Evolutionary conservation across 371 early-diverging fungal species (phyloP), one percentile per base, ranked within the genome.

Genomic region (Mucor piriformis): DNA sequence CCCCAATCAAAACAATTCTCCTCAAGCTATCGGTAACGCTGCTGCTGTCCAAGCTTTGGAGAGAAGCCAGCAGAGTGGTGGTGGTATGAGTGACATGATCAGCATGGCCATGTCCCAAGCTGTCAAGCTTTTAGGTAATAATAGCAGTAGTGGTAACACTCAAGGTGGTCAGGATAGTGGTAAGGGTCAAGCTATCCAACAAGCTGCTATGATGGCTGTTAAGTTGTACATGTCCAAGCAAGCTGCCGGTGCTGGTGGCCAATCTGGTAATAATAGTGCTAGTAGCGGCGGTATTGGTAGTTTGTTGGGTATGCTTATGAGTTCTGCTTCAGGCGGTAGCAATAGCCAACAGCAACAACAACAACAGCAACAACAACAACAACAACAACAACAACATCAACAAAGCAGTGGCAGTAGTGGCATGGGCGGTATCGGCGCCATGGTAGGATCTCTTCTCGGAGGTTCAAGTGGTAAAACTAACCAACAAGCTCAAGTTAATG

Each of bases 101-200:
- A 72, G 75, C 40, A 83, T 75, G 78, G 83, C 82, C 27, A 79
- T 83, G 78, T 68, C 71, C 12, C 73, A 76, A 56, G 83, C 75
- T 29, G 61, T 74, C 49, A 79, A 81, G 63, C 24, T 83, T 48
- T 72, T 78, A 35, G 63, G 72, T n/a, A 69, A 70, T 15, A 61
- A 63, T 33, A 56, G 40, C 43, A 47, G 48, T 23, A 42, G 63
- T 18, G 66, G 63, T 15, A 23, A 43, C 0, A 46, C 51, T 37
- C 29, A 34, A 4, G 54, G 46, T 21, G 40, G 42, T 1, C 21
- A 38, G 8, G 46, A 35, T n/a, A 25, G 48, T 18, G 50, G 29
- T 3, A 67, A 71, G 52, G 76, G 67, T 63, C 37, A 66, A 7
- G 73, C 79, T 21, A 50, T 83, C 46, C 78, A 83, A 54, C 63